These are phyloP conservation scores for Jimgerdemannia lactiflua DNA, from an alignment of 192 early-diverging fungal genomes.

Conservation along the genomic window DNA sequence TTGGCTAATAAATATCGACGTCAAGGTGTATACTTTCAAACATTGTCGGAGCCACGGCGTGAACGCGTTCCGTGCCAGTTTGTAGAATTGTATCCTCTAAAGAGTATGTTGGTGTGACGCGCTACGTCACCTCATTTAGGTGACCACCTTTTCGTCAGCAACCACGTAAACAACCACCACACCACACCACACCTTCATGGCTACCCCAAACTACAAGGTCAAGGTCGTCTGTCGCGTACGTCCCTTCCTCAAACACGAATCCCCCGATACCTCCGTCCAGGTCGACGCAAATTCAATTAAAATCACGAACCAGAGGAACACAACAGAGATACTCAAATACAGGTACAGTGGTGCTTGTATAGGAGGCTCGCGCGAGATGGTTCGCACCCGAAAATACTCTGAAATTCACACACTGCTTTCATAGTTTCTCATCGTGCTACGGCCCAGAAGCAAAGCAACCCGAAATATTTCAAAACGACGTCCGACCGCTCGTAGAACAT, in stretches of 20 bases:
- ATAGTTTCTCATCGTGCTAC: constrained; percentile 54
- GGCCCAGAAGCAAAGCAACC: constrained; percentile 37
- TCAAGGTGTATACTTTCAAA: too few species aligned
- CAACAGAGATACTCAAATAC: constrained; percentile 42
- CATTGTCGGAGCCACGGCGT: too few species aligned
- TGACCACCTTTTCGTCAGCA: too few species aligned
- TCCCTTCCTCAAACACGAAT: constrained; percentile 54
- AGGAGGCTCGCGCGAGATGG: too few species aligned
- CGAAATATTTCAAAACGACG: constrained; percentile 49
- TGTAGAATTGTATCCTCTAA: too few species aligned
- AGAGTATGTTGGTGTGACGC: too few species aligned
- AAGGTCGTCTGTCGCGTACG: constrained; percentile 59
- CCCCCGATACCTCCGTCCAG: constrained; percentile 39
- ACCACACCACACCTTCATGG: background rate
- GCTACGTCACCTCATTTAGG: too few species aligned
- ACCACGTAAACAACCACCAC: background rate
- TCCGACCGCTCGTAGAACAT: constrained; percentile 50
- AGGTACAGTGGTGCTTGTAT: background rate
- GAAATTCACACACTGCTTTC: background rate
- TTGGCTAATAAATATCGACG: too few species aligned
- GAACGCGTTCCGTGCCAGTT: too few species aligned
- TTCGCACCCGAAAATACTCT: background rate
- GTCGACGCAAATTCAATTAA: constrained; percentile 40
- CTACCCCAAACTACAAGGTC: constrained; percentile 36
- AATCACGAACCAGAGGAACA: constrained; percentile 52